Conservation (phyloP, 2,329 filamentous ascomycete genomes). For the Acrocalymma vagum region DNA sequence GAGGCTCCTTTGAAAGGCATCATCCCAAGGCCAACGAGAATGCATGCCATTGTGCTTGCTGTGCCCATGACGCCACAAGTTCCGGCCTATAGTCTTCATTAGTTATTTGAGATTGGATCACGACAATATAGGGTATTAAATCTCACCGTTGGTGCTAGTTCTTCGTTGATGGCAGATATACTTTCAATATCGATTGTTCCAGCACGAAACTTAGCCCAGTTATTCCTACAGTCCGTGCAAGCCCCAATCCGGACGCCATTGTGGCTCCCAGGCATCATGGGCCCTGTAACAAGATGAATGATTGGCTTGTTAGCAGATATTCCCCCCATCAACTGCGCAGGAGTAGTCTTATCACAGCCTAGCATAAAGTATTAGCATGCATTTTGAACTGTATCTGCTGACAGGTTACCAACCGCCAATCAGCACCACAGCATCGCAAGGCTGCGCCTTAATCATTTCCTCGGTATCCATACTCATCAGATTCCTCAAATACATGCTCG, state of each 20-base stretch:
- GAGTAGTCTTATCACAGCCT: slow-evolving; percentile 79
- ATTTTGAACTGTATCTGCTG: neutral
- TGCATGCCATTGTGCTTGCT: slow-evolving; percentile 65
- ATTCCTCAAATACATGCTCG: slow-evolving; percentile 78
- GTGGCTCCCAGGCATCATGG: slow-evolving; percentile 78
- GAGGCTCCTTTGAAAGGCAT: slow-evolving; percentile 63
- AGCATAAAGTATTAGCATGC: neutral
- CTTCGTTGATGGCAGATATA: slow-evolving; percentile 74
- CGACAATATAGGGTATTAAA: too few species aligned
- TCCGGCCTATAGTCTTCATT: slow-evolving; percentile 44
- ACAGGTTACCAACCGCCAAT: slow-evolving; percentile 69
- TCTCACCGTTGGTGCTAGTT: slow-evolving; percentile 73
- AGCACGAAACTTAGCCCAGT: slow-evolving; percentile 75
- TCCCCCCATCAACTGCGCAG: slow-evolving; percentile 78
- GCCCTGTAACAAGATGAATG: slow-evolving; percentile 73
- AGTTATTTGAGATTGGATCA: neutral
- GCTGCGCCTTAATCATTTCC: slow-evolving; percentile 78
- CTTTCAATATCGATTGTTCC: slow-evolving; percentile 75
- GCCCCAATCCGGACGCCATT: slow-evolving; percentile 72
- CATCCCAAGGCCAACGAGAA: slow-evolving; percentile 61
- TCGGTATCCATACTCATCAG: slow-evolving; percentile 84
- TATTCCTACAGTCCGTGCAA: slow-evolving; percentile 78
- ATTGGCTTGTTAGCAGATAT: slow-evolving; percentile 79
- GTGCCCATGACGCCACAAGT: slow-evolving; percentile 68
- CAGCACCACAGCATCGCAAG: slow-evolving; percentile 72